Base-by-base conservation (phyloP, 164 flowering plant species). In the Cinnamomum micranthum region DNA sequence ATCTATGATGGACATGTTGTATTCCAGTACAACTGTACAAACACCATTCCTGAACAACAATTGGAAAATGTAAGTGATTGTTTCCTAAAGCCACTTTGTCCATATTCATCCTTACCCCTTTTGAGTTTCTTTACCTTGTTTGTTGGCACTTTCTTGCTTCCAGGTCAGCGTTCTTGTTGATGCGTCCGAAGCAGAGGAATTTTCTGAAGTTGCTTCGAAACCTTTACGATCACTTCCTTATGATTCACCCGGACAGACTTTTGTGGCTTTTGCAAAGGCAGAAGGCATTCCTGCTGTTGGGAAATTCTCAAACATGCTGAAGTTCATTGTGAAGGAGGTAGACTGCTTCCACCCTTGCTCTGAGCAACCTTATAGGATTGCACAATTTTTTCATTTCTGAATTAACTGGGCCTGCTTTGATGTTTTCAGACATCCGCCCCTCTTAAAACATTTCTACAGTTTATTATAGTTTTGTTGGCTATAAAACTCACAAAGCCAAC, bases 171-270 rank as follows among this genome's bases (percentile, higher is more conserved):
- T 96, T 66, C 60, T 87, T 71, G 95, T 96, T 70, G 98, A 94
- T 87, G 88, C 98, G 75, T 90, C 99, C n/a, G 99, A 96, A 75
- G 97, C 98, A 25, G 99, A 93, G 81, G 97, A 89, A 69, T 96
- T 92, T 74, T 55, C 92, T 47, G 94, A 92, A 87, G 85, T 87
- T 59, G 88, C 83, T 69, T 78, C 90, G 17, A 96, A 88, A 82
- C 94, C 97, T 77, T 80, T 96, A 69, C 84, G 73, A 59, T 91
- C 95, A n/a, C 93, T 96, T 74, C 99, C 98, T 69, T 96, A 91
- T 78, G 97, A 96, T 86, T 82, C 97, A 47, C 98, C 99, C 28
- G 95, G 95, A 47, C 98, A 92, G 76, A 90, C 91, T 71, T 96
- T 89, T 82, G 88, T 94, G 76, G 95, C 97, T 72, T 94, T 94